A percentile compares a stretch with the other conserved stretches of the same genome.
These are phyloP conservation scores for Candida pseudofarinosa DNA, from an alignment of 805 yeast genomes.

Conservation along the genomic window DNA sequence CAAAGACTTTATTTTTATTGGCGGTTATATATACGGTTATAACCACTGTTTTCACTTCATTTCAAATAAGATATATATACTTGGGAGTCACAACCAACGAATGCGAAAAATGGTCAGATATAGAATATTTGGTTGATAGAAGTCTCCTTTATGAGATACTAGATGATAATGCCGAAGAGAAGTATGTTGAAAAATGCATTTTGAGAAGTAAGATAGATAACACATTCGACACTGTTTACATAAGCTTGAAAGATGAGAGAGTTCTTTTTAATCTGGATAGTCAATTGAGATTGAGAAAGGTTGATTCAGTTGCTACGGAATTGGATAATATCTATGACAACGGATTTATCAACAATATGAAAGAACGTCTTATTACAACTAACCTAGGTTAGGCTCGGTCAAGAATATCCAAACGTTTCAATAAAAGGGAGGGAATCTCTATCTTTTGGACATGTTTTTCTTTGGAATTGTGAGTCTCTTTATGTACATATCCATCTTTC, in stretches of 20 bases:
- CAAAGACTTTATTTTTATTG: constrained; percentile 40
- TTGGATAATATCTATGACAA: constrained; percentile 45
- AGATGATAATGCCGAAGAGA: constrained; percentile 7
- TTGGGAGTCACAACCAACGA: constrained; percentile 78
- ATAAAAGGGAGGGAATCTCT: constrained; percentile 10
- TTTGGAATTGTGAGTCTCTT: neutral
- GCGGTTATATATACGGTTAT: constrained; percentile 36
- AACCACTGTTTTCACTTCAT: constrained; percentile 32
- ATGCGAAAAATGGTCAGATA: constrained; percentile 63
- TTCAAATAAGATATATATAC: constrained; percentile 49
- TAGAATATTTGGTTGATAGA: constrained; percentile 43
- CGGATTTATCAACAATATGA: constrained; percentile 43
- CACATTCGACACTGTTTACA: constrained; percentile 18
- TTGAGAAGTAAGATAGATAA: constrained; percentile 7
- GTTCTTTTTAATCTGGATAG: constrained; percentile 16
- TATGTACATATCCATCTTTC: neutral
- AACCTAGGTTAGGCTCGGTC: neutral
- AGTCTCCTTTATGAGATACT: constrained; percentile 23
- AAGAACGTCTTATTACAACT: constrained; percentile 21
- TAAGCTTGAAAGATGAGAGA: constrained; percentile 23
- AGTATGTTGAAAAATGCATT: constrained; percentile 21
- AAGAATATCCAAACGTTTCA: constrained; percentile 11
- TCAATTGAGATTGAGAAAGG: constrained; percentile 11
- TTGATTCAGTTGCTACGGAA: constrained; percentile 24
- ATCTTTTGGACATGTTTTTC: constrained; percentile 6